These are phyloP conservation scores for Kwoniella botswanensis DNA, from an alignment of 768 basidiomycete species.

Conservation along the genomic window DNA sequence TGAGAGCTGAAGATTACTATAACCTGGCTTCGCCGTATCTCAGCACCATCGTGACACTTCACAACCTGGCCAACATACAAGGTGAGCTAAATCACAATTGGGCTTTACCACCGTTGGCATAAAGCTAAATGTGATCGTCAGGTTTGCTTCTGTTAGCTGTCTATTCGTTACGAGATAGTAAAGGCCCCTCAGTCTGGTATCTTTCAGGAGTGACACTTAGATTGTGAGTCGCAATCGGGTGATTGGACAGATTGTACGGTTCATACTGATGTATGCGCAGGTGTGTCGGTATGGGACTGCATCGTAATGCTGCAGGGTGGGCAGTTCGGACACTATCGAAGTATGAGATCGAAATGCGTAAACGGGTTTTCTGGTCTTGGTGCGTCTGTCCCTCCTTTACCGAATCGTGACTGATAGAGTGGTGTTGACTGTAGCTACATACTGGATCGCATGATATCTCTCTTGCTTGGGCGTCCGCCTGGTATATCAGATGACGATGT, in stretches of 20 bases:
- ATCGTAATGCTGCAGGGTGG: constrained; percentile 15
- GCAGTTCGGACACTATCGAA: constrained; percentile 4
- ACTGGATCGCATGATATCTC: constrained; percentile 36
- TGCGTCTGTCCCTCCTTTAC: constrained; percentile 28
- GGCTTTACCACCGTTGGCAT: not conserved
- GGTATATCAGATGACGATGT: constrained; percentile 49
- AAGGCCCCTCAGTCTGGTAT: constrained; percentile 35
- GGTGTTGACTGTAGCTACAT: constrained; percentile 17
- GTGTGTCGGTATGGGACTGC: constrained; percentile 30
- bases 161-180: constrained; percentile 30
- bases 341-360: constrained; percentile 34
- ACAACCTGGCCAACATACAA: constrained; percentile 36
- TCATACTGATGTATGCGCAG: not conserved
- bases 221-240: constrained; percentile 14
- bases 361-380: constrained; percentile 49
- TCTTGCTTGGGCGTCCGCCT: constrained; percentile 41
- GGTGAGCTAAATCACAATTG: constrained; percentile 15
- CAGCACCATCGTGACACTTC: constrained; percentile 27
- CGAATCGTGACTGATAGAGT: constrained; percentile 10
- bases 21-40: constrained; percentile 25
- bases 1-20: constrained; percentile 25
- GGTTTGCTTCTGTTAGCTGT: constrained; percentile 29
- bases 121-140: constrained; percentile 1
- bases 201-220: constrained; percentile 26
- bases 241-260: too few relatives aligned